Conservation (phyloP, 495 filamentous ascomycete genomes). For the Aeminium ludgeri region DNA sequence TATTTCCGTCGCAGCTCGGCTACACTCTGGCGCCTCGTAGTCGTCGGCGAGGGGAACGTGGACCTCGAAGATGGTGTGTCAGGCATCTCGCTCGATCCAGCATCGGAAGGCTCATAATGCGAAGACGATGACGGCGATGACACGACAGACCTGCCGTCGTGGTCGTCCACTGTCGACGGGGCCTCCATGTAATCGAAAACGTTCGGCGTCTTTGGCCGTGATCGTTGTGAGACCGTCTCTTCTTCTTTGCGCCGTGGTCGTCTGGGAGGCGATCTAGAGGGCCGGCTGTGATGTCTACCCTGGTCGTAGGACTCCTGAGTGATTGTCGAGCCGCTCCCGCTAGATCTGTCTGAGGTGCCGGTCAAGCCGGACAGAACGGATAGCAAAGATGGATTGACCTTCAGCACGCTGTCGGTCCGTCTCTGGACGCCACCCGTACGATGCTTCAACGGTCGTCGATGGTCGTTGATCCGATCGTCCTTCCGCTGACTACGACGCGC, state of each 20-base stretch:
- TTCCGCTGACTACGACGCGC: constrained; percentile 1
- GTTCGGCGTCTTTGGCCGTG: constrained; percentile 11
- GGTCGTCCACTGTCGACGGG: constrained; percentile 7
- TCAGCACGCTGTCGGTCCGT: constrained; percentile 15
- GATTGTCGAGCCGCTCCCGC: constrained; percentile 26
- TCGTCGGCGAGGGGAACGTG: constrained; percentile 16
- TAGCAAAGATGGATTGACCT: constrained; percentile 20
- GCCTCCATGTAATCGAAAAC: constrained; percentile 23
- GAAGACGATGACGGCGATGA: constrained; percentile 11
- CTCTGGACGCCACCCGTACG: constrained; percentile 12
- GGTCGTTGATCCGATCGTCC: constrained; percentile 3
- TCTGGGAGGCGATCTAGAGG: background rate
- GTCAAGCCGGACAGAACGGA: constrained; percentile 23
- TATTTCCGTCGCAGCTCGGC: constrained; percentile 13
- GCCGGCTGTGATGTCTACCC: constrained; percentile 4
- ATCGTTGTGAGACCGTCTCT: too few relatives aligned
- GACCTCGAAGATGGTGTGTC: constrained; percentile 13
- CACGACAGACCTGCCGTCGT: constrained; percentile 3
- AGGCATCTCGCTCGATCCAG: constrained; percentile 10
- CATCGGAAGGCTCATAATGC: constrained; percentile 13
- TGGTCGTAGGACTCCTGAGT: constrained; percentile 24
- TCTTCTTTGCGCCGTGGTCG: background rate
- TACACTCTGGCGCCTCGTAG: constrained; percentile 5
- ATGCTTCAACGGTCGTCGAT: constrained; percentile 11
- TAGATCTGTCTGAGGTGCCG: constrained; percentile 20